phyloP scores from a whole-genome alignment of 1,284 basidiomycete species.

The Cryptococcus maquisensis region DNA sequence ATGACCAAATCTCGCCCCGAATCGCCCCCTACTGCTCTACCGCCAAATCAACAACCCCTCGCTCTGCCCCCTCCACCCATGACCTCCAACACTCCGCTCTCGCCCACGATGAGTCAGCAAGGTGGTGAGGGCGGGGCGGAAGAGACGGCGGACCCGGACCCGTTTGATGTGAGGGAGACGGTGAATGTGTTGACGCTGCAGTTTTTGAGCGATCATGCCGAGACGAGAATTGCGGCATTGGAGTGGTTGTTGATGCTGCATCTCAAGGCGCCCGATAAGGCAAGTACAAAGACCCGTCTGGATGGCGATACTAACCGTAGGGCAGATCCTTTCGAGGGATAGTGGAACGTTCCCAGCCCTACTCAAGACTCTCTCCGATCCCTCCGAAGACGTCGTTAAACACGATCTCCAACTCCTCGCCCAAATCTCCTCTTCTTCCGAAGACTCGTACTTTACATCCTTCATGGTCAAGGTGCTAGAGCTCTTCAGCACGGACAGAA shows the following conservation, averaged over 20 bases:
- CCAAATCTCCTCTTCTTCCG: slow-evolving; percentile 85
- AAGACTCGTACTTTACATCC: slow-evolving; percentile 89
- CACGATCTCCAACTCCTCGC: slow-evolving; percentile 92
- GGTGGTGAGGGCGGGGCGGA: not conserved
- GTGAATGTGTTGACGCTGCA: slow-evolving; percentile 90
- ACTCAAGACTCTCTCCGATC: slow-evolving; percentile 92
- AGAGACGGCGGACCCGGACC: slow-evolving; percentile 52
- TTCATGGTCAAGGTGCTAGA: slow-evolving; percentile 95
- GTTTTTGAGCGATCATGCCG: slow-evolving; percentile 92
- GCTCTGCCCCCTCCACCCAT: slow-evolving; percentile 21
- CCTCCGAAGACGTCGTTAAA: slow-evolving; percentile 94
- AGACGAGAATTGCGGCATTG: slow-evolving; percentile 89
- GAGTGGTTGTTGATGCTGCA: slow-evolving; percentile 99
- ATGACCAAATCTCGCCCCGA: not conserved
- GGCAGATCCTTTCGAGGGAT: slow-evolving; percentile 86
- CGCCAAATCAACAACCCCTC: not conserved
- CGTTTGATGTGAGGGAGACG: slow-evolving; percentile 86
- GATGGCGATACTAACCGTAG: not conserved
- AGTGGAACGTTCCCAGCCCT: slow-evolving; percentile 94
- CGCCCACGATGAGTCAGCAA: not conserved
- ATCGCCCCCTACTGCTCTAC: not conserved
- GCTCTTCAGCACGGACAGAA: slow-evolving; percentile 89
- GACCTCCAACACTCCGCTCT: slow-evolving; percentile 27
- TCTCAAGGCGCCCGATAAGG: slow-evolving; percentile 93
- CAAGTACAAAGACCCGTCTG: slow-evolving; percentile 33